Evolutionary conservation across 805 yeast genomes (phyloP).

Genomic region (Yamadazyma paraphyllophila): DNA sequence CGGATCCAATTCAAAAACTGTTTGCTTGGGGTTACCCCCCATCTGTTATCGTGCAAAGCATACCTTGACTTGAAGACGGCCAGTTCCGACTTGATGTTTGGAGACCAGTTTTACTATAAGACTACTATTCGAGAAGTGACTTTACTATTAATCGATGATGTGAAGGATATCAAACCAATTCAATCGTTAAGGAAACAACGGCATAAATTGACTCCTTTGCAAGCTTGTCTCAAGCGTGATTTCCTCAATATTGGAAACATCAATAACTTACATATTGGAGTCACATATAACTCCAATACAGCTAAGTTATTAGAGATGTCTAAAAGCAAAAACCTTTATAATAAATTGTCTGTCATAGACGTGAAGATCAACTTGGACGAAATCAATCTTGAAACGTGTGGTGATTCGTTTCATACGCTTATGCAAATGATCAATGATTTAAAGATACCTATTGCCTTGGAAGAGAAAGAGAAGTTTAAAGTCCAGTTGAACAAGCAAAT

Average conservation of each 20-base stretch:
- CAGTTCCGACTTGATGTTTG: constrained; percentile 45
- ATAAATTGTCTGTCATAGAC: constrained; percentile 31
- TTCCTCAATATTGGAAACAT: constrained; percentile 52
- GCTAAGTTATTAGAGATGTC: constrained; percentile 2
- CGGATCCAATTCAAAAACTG: constrained; percentile 48
- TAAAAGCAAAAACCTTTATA: constrained; percentile 9
- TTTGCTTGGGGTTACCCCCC: constrained; percentile 63
- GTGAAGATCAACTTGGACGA: constrained; percentile 50
- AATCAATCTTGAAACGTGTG: constrained; percentile 59
- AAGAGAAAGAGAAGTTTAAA: constrained; percentile 59
- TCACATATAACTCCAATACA: constrained; percentile 9
- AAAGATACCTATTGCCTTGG: constrained; percentile 62
- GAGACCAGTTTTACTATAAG: constrained; percentile 33
- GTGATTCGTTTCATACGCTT: constrained; percentile 79
- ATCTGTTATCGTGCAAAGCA: constrained; percentile 54
- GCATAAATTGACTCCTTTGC: not conserved
- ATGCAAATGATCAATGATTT: constrained; percentile 67
- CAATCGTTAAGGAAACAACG: not conserved
- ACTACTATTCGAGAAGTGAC: constrained; percentile 50
- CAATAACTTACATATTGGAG: constrained; percentile 36
- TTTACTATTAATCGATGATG: constrained; percentile 65
- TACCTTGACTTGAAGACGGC: constrained; percentile 53
- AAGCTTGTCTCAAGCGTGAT: constrained; percentile 31
- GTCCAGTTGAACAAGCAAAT: constrained; percentile 30
- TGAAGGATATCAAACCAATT: constrained; percentile 11